Base-by-base conservation (phyloP, 1,139 yeast genomes). In the Hemisphaericaspora subhashii region DNA sequence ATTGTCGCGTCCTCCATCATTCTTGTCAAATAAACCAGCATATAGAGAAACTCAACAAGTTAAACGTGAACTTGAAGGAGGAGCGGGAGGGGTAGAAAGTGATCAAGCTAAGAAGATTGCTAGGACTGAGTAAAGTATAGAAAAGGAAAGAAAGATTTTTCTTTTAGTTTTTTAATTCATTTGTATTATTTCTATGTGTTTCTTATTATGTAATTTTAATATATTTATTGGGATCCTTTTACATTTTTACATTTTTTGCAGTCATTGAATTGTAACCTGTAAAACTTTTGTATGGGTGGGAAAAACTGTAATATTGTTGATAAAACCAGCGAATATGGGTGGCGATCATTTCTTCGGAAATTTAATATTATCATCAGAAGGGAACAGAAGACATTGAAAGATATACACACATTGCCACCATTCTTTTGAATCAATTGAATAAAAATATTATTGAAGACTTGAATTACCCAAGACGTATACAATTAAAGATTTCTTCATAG, bases 1-100 rank as follows among this genome's bases (percentile, higher is more conserved):
- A 13, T 50, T 63, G 31, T 42, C 60, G 2, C 56, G 58, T 35
- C 67, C 70, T 16, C 69, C 70, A 11, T 67, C 59, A 39, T 64
- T 64, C 39, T 44, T 61, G 12, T 56, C 69, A 9, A 62, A 57
- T 33, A 65, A 64, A 42, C 64, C 64, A 2, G 46, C 51, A 21
- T 49, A 41, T 23, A 44, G 33, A 17, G 24, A 31, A 10, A 21
- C 25, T 25, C 26, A 36, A 4, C 43, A 43, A 14, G 35, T 32
- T 14, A 52, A 52, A 31, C 44, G 52, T 32, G 55, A 49, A 31
- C 29, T 42, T 12, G 51, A 47, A 22, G 35, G 34, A 28, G 39
- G 39, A 8, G 40, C 41, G n/a, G 51, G 46, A 22, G 35, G 34
- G 26, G 39, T 38, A 8, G 40, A 35, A 7, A 36, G 37, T 23